Percentiles rank a stretch among this genome's conserved stretches.
Evolutionary conservation across 495 filamentous ascomycete genomes (phyloP).

Genomic region (Melanomma pulvis-pyrius): DNA sequence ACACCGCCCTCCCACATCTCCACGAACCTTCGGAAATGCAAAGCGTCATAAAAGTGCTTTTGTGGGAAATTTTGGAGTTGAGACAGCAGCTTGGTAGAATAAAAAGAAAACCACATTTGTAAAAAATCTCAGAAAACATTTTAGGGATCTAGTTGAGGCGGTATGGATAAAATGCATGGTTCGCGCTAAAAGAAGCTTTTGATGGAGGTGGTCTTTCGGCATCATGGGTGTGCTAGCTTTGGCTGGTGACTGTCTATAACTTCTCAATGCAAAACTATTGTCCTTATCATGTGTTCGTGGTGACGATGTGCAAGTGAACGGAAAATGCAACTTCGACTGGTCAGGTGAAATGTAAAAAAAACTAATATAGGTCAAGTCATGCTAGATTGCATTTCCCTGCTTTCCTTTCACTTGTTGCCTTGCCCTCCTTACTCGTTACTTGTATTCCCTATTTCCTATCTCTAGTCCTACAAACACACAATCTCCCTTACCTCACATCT

Average conservation of each 20-base stretch:
- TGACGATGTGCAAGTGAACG: neutral
- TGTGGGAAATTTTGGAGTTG: conserved; percentile 1
- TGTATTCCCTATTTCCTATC: too few relatives aligned
- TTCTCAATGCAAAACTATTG: neutral
- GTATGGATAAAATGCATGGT: conserved; percentile 14
- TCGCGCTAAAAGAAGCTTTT: neutral
- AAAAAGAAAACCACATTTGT: conserved; percentile 21
- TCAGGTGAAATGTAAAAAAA: too few relatives aligned
- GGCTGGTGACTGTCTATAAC: neutral
- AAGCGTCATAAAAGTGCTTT: neutral
- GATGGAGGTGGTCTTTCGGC: neutral
- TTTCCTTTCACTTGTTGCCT: too few relatives aligned
- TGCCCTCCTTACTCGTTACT: too few relatives aligned
- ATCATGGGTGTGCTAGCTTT: neutral
- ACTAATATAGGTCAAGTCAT: too few relatives aligned
- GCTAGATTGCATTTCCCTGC: too few relatives aligned
- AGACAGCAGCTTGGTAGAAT: conserved; percentile 26
- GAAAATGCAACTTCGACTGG: too few relatives aligned
- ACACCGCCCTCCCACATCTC: neutral
- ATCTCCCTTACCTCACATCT: too few relatives aligned
- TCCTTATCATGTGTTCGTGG: neutral
- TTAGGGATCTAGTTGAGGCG: conserved; percentile 7
- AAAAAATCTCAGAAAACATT: conserved; percentile 7
- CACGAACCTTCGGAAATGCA: neutral
- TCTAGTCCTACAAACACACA: too few relatives aligned